A percentile compares a stretch with the other conserved stretches of the same genome.
phyloP scores from a whole-genome alignment of 2,329 filamentous ascomycete species.

The Neofusicoccum ribis region DNA sequence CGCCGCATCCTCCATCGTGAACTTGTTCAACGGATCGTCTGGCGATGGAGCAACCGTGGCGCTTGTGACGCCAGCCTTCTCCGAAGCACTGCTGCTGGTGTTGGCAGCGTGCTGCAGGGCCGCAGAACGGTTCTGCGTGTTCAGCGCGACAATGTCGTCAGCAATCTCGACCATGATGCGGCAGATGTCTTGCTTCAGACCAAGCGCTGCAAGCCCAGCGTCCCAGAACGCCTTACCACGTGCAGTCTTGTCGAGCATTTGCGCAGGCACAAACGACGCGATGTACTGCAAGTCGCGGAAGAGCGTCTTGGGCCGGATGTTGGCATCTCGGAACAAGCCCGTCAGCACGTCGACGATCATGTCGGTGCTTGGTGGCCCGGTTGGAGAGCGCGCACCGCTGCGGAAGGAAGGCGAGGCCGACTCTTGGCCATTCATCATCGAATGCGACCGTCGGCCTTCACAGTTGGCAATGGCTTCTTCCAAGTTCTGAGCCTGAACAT shows the following conservation, averaged over 20 bases:
- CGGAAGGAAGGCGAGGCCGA: constrained; percentile 24
- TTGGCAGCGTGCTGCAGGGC: constrained; percentile 32
- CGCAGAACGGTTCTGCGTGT: constrained; percentile 61
- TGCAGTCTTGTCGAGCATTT: constrained; percentile 59
- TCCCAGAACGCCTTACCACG: constrained; percentile 84
- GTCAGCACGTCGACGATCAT: constrained; percentile 46
- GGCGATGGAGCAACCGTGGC: constrained; percentile 26
- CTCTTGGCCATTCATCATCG: constrained; percentile 40
- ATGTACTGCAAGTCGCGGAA: constrained; percentile 57
- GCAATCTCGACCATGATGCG: constrained; percentile 78
- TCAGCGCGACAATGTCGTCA: constrained; percentile 67
- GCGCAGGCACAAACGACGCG: constrained; percentile 60
- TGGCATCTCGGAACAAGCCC: constrained; percentile 46
- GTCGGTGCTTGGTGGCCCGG: constrained; percentile 42
- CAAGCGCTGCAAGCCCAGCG: constrained; percentile 82
- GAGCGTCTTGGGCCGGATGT: constrained; percentile 48
- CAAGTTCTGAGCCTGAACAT: constrained; percentile 49
- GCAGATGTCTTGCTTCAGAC: constrained; percentile 83
- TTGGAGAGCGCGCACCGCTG: constrained; percentile 33
- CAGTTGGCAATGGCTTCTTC: constrained; percentile 71
- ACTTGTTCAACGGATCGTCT: constrained; percentile 55
- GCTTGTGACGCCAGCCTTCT: constrained; percentile 15
- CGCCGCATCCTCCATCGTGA: constrained; percentile 77
- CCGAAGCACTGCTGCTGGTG: constrained; percentile 14
- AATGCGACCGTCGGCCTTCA: constrained; percentile 66